Evolutionary conservation across 2,329 filamentous ascomycete genomes (phyloP), one percentile per base, ranked within the genome.

Genomic region (Calonectria pseudoreteaudii): DNA sequence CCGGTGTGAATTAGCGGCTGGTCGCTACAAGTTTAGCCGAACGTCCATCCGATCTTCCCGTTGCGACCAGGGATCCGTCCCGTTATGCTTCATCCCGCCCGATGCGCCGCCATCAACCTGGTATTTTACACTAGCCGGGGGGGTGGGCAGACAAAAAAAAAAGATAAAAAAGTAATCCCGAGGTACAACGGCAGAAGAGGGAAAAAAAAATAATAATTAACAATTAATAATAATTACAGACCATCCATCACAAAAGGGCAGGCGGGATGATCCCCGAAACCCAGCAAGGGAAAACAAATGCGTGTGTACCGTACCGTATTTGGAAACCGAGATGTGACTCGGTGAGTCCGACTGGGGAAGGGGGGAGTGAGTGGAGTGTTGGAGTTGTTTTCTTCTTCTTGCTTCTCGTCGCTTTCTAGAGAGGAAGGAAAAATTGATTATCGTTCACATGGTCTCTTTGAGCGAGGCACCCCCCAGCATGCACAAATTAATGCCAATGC

Each of bases 31-130:
- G 26, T 13, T 60, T 60, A 60, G n/a, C 62, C 50, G 62, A 56
- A 30, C 68, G 20, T 68, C 53, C 56, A 38, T 65, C 70, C 70
- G 70, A 72, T 72, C 66, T 66, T 72, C 70, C 66, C 66, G 70
- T 62, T 60, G 56, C 31, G 65, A 31, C 50, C 53, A 50, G 53
- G 56, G 70, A 68, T 62, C 70, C 66, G 53, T 72, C 56, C 36
- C 64, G 34, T 58, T 64, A 26, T 60, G 56, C 62, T 60, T 41
- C 58, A 41, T 72, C 44, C 52, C 65, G 53, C 65, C 56, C 38
- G 70, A 72, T 66, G 56, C 56, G 56, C 70, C 66, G 70, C 66
- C 41, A 30, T 41, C 28, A 28, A 36, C 18, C 58, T 49, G 47
- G 64, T n/a, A 44, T 47, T 20, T 20, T 28, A 52, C 38, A 23